Evolutionary conservation across 2,329 filamentous ascomycete genomes (phyloP).

Genomic region (Tolypocladium capitatum): DNA sequence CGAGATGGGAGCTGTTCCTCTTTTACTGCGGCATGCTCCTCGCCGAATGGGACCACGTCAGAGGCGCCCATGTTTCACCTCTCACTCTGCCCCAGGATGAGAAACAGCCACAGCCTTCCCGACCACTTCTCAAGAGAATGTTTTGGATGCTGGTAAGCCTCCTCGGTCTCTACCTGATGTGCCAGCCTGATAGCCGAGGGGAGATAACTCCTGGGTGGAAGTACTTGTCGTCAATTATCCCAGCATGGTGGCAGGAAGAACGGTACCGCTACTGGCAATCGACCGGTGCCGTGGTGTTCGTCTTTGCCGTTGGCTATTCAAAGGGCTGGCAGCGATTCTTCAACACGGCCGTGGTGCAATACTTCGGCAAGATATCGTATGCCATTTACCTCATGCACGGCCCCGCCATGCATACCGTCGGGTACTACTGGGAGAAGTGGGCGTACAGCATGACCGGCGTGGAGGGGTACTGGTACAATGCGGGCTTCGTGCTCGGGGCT

Average conservation of each 20-base stretch:
- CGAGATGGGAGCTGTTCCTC: slow-evolving; percentile 41
- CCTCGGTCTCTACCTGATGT: slow-evolving; percentile 36
- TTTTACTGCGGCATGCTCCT: slow-evolving; percentile 41
- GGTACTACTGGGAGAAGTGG: slow-evolving; percentile 36
- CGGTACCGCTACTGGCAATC: slow-evolving; percentile 45
- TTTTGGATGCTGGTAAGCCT: slow-evolving; percentile 31
- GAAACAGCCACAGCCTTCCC: slow-evolving; percentile 1
- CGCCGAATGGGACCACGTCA: slow-evolving; percentile 40
- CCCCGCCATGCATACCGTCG: slow-evolving; percentile 37
- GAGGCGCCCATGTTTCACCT: slow-evolving; percentile 27
- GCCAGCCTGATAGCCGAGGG: slow-evolving; percentile 21
- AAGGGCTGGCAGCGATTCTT: slow-evolving; percentile 36
- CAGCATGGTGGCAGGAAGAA: slow-evolving; percentile 33
- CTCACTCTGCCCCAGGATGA: slow-evolving; percentile 13
- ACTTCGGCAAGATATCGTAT: slow-evolving; percentile 47
- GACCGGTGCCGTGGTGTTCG: slow-evolving; percentile 37
- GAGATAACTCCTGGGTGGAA: slow-evolving; percentile 41
- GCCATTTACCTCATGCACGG: slow-evolving; percentile 50
- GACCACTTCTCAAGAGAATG: slow-evolving; percentile 6
- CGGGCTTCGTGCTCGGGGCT: slow-evolving; percentile 32
- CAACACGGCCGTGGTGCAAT: slow-evolving; percentile 35
- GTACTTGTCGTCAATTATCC: slow-evolving; percentile 32
- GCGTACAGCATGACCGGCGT: slow-evolving; percentile 34
- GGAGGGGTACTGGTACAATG: slow-evolving; percentile 30
- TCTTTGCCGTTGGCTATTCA: slow-evolving; percentile 34